Evolutionary conservation across 805 yeast genomes (phyloP), one percentile per base, ranked within the genome.

Genomic region (Wickerhamomyces canadensis): DNA sequence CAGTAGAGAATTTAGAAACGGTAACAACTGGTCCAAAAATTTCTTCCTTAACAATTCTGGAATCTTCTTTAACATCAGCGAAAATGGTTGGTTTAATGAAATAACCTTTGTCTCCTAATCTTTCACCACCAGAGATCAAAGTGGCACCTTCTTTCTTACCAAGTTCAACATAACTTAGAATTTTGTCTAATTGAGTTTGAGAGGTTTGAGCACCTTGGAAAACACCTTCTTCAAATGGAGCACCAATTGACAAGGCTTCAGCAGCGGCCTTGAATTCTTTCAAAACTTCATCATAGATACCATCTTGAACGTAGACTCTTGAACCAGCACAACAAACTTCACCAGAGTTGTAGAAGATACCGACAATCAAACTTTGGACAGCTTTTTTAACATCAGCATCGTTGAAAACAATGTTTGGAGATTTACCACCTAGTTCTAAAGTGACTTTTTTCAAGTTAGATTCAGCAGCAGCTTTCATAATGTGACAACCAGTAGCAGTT

Each of bases 261-360:
- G 68, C 63, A 35, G 70, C 72, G 10, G 51, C 46, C 51, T 67
- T 70, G 48, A 83, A 78, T 51, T 74, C 76, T 42, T 67, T 68
- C 36, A 83, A 62, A 50, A 86, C 72, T 49, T 72, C 68, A 47
- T 81, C 85, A 65, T 83, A 83, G 52, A 83, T 67, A 36, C 73
- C 76, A 47, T 75, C 83, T 62, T 85, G 88, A 42, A 86, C 80
- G 63, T 83, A 85, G 44, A 85, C 74, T 62, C 96, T 80, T 45
- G 94, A 87, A 60, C 94, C 93, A 19, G 95, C 91, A 66, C 91
- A 83, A 68, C 96, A 87, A 42, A 84, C 89, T 67, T 87, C 95
- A 67, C 96, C 96, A 40, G 94, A 80, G 68, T 87, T 87, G 73
- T 72, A 84, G 68, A 80, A 78, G 48, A 86, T 84, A 65, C 95